Evolutionary conservation across 2,329 filamentous ascomycete species (phyloP).

Genomic region (Fusarium protoensiforme): DNA sequence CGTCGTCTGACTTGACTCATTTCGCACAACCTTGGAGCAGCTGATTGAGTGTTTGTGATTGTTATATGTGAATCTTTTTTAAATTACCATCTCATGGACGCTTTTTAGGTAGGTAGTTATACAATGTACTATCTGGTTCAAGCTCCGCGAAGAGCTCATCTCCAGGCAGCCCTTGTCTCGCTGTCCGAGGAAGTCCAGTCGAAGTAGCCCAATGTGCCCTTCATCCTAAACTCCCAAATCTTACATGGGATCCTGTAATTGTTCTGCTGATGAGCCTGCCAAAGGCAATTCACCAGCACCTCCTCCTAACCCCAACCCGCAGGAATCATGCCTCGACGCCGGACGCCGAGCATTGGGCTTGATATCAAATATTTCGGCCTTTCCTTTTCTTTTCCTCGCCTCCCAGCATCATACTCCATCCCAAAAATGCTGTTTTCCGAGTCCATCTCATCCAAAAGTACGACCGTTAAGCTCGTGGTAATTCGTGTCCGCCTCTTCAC

Average conservation of each 20-base stretch:
- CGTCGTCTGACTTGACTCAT: conserved; percentile 45
- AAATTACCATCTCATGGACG: conserved; percentile 36
- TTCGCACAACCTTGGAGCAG: conserved; percentile 33
- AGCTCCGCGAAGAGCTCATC: conserved; percentile 15
- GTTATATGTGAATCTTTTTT: conserved; percentile 30
- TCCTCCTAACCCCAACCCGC: conserved; percentile 17
- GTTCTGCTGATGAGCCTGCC: conserved; percentile 27
- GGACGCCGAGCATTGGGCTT: conserved; percentile 42
- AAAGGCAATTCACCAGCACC: conserved; percentile 21
- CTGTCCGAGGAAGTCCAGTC: conserved; percentile 15
- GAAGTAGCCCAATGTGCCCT: conserved; percentile 12
- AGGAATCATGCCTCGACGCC: conserved; percentile 43
- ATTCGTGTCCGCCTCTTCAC: conserved; percentile 36
- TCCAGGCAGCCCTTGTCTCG: conserved; percentile 23
- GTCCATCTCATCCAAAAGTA: conserved; percentile 38
- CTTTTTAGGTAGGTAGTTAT: conserved; percentile 35
- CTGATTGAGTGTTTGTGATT: conserved; percentile 17
- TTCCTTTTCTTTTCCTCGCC: conserved; percentile 33
- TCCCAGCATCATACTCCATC: conserved; percentile 39
- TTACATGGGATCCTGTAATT: conserved; percentile 23
- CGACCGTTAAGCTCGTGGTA: conserved; percentile 40
- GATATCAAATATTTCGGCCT: conserved; percentile 36
- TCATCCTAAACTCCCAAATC: conserved; percentile 15
- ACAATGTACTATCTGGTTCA: conserved; percentile 32
- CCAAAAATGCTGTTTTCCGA: conserved; percentile 35